These are phyloP conservation scores for Hyphopichia buzzinii DNA, from an alignment of 1,139 yeast genomes.

Conservation along the genomic window DNA sequence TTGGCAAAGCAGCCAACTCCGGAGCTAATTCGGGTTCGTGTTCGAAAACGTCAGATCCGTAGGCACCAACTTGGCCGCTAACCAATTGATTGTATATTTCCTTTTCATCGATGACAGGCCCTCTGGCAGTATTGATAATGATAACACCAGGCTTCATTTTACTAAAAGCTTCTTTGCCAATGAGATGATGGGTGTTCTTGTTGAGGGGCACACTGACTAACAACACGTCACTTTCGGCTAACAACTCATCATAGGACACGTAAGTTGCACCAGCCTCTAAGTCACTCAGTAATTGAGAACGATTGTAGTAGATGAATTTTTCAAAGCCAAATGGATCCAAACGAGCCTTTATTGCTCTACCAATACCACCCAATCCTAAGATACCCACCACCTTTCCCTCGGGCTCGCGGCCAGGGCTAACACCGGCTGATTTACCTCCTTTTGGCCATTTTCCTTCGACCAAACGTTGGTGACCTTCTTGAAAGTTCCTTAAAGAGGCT, in stretches of 20 bases:
- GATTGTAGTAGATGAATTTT: slow-evolving; percentile 59
- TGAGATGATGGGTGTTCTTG: slow-evolving; percentile 55
- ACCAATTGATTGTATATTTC: slow-evolving; percentile 62
- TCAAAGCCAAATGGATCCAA: slow-evolving; percentile 64
- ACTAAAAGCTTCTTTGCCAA: slow-evolving; percentile 48
- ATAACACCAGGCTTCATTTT: slow-evolving; percentile 67
- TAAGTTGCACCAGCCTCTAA: slow-evolving; percentile 57
- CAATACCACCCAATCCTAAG: slow-evolving; percentile 78
- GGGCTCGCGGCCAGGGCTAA: slow-evolving; percentile 46
- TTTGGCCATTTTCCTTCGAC: slow-evolving; percentile 59
- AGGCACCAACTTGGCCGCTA: slow-evolving; percentile 67
- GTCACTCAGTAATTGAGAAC: slow-evolving; percentile 50
- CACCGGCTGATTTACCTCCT: slow-evolving; percentile 24
- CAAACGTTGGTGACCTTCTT: slow-evolving; percentile 41
- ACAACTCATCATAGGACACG: slow-evolving; percentile 56
- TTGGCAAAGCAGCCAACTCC: slow-evolving; percentile 54
- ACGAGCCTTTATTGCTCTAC: slow-evolving; percentile 63
- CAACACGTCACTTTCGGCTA: slow-evolving; percentile 54
- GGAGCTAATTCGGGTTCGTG: slow-evolving; percentile 70
- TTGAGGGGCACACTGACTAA: slow-evolving; percentile 64
- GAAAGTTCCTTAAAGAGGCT: slow-evolving; percentile 69
- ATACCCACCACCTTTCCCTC: slow-evolving; percentile 62
- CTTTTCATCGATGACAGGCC: slow-evolving; percentile 68
- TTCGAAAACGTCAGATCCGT: slow-evolving; percentile 84
- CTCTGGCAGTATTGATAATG: slow-evolving; percentile 69